phyloP scores from a whole-genome alignment of 2,329 filamentous ascomycete species.

The Aspergillus tamarii region DNA sequence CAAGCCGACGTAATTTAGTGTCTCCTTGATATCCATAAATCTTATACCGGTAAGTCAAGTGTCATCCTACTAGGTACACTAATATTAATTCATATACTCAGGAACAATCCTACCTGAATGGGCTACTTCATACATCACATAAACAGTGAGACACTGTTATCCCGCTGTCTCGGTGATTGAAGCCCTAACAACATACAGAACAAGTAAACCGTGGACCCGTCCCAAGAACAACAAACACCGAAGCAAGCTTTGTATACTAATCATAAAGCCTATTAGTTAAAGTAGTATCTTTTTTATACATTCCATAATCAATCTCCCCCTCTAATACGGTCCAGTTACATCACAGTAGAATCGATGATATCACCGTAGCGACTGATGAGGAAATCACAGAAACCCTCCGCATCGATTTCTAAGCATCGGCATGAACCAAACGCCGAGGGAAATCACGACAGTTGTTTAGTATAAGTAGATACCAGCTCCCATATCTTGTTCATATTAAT shows the following conservation, averaged over 20 bases:
- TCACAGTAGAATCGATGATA: background rate
- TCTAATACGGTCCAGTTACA: background rate
- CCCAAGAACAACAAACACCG: background rate
- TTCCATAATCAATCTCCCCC: no score
- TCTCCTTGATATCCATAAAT: background rate
- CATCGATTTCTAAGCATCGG: constrained; percentile 23
- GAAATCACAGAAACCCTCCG: background rate
- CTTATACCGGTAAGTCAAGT: no score
- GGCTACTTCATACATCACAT: no score
- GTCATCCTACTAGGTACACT: no score
- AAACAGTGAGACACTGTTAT: no score
- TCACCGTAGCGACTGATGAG: background rate
- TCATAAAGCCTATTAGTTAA: no score
- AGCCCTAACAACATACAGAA: background rate
- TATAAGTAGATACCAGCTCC: constrained; percentile 1
- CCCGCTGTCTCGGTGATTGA: background rate
- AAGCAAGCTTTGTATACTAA: background rate
- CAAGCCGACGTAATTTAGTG: background rate
- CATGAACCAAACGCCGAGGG: constrained; percentile 14
- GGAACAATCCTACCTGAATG: no score
- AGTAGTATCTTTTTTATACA: background rate
- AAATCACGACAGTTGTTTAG: constrained; percentile 19
- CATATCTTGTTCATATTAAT: background rate
- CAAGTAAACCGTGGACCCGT: background rate
- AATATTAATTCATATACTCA: no score